Percentiles rank a stretch among this genome's conserved stretches.
These are phyloP conservation scores for Trichomonas gallinae DNA, from an alignment of 208 protist genomes.

Conservation along the genomic window DNA sequence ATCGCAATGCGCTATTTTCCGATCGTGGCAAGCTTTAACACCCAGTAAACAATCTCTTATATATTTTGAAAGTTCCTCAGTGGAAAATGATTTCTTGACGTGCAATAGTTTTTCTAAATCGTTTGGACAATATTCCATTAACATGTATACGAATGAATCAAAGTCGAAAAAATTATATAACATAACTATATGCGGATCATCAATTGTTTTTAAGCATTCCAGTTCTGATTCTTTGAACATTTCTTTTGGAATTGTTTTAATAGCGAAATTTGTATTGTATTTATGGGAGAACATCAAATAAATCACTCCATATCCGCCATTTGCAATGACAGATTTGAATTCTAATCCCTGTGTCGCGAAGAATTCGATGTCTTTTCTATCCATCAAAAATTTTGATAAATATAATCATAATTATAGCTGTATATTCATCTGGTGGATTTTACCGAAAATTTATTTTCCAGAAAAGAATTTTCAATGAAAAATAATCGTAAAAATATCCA, in stretches of 20 bases:
- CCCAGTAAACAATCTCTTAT: not conserved
- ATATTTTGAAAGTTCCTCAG: not conserved
- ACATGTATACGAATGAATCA: not conserved
- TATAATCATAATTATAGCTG: too few relatives aligned
- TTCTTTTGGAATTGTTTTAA: not conserved
- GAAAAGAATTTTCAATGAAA: too few relatives aligned
- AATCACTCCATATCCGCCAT: not conserved
- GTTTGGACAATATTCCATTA: not conserved
- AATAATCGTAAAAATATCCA: too few relatives aligned
- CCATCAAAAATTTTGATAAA: not conserved
- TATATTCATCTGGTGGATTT: too few relatives aligned
- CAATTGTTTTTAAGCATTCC: not conserved
- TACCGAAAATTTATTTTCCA: too few relatives aligned
- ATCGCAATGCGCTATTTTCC: not conserved
- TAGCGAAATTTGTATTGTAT: not conserved
- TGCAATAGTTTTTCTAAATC: not conserved
- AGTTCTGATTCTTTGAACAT: not conserved
- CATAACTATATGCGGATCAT: not conserved
- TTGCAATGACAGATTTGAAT: not conserved
- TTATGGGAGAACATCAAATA: not conserved
- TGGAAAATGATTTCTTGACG: not conserved
- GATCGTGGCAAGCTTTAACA: not conserved
- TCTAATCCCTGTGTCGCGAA: not conserved
- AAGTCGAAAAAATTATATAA: not conserved
- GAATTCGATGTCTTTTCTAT: not conserved